A percentile compares a stretch with the other conserved stretches of the same genome.
phyloP scores from a whole-genome alignment of 495 filamentous ascomycete genomes.

The Penicillium simplicissimum region DNA sequence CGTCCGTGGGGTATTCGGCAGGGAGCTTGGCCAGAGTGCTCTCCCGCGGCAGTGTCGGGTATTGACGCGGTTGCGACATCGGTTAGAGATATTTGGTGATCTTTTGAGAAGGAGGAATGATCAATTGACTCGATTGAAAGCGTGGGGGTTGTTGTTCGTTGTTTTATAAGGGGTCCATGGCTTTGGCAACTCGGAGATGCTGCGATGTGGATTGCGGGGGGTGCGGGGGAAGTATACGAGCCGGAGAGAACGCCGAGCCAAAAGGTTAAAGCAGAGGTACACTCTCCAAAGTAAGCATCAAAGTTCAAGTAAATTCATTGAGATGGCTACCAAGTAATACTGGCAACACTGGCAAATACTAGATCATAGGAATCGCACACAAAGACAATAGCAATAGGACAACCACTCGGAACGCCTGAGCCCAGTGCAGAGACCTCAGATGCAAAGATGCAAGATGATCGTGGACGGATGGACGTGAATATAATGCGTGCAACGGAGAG shows the following conservation, averaged over 20 bases:
- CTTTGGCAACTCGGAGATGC: neutral
- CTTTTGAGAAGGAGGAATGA: neutral
- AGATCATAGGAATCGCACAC: constrained; percentile 15
- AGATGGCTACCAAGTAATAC: constrained; percentile 22
- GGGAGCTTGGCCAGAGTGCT: constrained; percentile 37
- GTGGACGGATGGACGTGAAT: constrained; percentile 15
- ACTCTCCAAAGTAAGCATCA: neutral
- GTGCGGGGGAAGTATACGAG: constrained; percentile 5
- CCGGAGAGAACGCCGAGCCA: constrained; percentile 30
- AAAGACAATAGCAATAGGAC: constrained; percentile 2
- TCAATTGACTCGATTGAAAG: neutral
- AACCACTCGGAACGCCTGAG: constrained; percentile 25
- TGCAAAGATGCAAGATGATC: constrained; percentile 28
- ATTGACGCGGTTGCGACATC: constrained; percentile 30
- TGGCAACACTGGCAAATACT: constrained; percentile 12
- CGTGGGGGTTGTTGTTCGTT: neutral
- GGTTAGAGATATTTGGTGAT: neutral
- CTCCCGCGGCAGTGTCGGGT: constrained; percentile 31
- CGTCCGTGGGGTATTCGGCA: constrained; percentile 33
- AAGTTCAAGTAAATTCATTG: constrained; percentile 15
- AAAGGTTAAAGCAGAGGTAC: neutral
- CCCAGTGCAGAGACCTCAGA: constrained; percentile 24
- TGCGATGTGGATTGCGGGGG: constrained; percentile 27
- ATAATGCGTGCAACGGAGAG: constrained; percentile 19
- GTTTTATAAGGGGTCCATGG: neutral